These are phyloP conservation scores for Silene uniflora DNA, from an alignment of 148 eudicot genomes.

Conservation along the genomic window DNA sequence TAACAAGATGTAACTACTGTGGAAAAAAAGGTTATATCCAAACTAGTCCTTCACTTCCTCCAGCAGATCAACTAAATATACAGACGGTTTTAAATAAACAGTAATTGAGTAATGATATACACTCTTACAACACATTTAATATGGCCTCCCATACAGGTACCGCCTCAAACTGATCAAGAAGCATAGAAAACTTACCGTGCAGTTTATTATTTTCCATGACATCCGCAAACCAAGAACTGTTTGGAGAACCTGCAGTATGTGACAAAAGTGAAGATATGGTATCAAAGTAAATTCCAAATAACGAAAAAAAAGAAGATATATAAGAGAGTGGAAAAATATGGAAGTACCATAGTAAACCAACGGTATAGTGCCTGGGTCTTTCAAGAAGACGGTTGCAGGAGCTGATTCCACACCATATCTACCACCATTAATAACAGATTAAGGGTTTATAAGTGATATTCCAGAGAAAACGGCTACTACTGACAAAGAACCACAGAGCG, in stretches of 20 bases:
- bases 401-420: conserved; percentile 85
- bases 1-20: neutral
- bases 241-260: conserved; percentile 56
- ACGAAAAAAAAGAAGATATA: neutral
- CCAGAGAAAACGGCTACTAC: neutral
- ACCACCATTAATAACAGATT: conserved; percentile 22
- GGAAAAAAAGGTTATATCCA: neutral
- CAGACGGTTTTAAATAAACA: neutral
- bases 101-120: neutral
- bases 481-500: neutral
- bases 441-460: conserved; percentile 5
- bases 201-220: conserved; percentile 83
- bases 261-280: neutral
- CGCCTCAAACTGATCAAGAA: conserved; percentile 4
- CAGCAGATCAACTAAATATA: neutral
- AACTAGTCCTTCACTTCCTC: neutral
- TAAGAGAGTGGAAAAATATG: neutral
- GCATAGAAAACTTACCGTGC: conserved; percentile 52
- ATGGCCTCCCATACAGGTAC: neutral
- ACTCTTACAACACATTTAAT: neutral
- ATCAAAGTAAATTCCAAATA: neutral
- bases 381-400: conserved; percentile 77
- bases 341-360: conserved; percentile 66
- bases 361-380: conserved; percentile 83
- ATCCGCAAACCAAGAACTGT: conserved; percentile 59